Conservation (phyloP, 1,284 basidiomycete genomes). For the Ustilago vetiveriae region DNA sequence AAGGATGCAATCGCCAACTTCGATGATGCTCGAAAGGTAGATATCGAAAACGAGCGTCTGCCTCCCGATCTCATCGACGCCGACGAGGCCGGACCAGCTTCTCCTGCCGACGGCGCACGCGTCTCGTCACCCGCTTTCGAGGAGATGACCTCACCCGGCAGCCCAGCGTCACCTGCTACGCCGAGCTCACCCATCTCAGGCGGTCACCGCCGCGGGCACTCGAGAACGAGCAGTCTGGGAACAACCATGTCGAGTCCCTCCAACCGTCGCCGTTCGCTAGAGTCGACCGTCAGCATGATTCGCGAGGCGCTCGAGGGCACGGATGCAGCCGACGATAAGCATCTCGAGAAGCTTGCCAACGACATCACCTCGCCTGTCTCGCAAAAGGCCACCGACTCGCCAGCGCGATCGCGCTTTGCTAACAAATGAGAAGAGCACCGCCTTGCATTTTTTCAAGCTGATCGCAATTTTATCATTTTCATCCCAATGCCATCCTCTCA, state of each 20-base stretch:
- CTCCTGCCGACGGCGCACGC: slow-evolving; percentile 70
- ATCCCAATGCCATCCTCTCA: too few species aligned
- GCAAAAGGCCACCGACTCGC: slow-evolving; percentile 28
- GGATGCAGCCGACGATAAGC: slow-evolving; percentile 54
- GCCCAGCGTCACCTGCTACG: slow-evolving; percentile 39
- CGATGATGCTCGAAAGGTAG: slow-evolving; percentile 94
- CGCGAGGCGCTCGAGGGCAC: slow-evolving; percentile 70
- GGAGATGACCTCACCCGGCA: slow-evolving; percentile 33
- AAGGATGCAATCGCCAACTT: slow-evolving; percentile 94
- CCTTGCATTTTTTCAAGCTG: neutral
- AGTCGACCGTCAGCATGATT: slow-evolving; percentile 95
- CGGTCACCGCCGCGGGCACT: slow-evolving; percentile 49
- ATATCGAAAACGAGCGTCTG: slow-evolving; percentile 90
- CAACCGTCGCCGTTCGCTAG: slow-evolving; percentile 87
- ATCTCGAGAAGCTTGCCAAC: slow-evolving; percentile 57
- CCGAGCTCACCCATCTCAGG: slow-evolving; percentile 50
- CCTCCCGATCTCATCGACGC: slow-evolving; percentile 95
- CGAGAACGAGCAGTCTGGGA: slow-evolving; percentile 81
- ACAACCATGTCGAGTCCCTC: slow-evolving; percentile 96
- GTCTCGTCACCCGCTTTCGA: slow-evolving; percentile 69
- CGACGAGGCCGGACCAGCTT: slow-evolving; percentile 77
- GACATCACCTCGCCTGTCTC: slow-evolving; percentile 52
- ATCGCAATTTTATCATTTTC: too few species aligned
- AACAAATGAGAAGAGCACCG: slow-evolving; percentile 10
- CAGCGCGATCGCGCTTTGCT: slow-evolving; percentile 17